Conservation (phyloP, 2,329 filamentous ascomycete genomes). For the Aspergillus versicolor region DNA sequence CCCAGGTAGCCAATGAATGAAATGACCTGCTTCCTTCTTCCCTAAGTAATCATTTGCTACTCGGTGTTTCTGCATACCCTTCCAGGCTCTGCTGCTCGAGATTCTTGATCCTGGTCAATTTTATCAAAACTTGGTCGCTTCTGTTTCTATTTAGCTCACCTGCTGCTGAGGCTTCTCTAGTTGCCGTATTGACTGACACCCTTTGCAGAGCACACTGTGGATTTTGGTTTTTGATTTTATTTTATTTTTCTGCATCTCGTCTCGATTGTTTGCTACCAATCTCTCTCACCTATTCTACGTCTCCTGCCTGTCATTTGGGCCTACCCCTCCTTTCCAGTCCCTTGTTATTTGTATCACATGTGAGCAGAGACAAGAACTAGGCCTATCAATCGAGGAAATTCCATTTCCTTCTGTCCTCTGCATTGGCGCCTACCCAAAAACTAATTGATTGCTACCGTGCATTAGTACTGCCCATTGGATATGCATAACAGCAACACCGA, state of each 20-base stretch:
- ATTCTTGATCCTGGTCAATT: slow-evolving; percentile 16
- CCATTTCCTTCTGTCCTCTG: slow-evolving; percentile 24
- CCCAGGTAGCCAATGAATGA: neutral
- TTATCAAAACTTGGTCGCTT: slow-evolving; percentile 4
- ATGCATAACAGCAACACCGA: slow-evolving; percentile 21
- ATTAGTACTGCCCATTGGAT: slow-evolving; percentile 24
- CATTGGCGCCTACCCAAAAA: slow-evolving; percentile 12
- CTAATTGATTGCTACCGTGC: slow-evolving; percentile 21
- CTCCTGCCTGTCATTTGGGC: neutral
- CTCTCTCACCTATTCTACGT: neutral
- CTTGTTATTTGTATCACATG: neutral
- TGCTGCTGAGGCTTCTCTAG: slow-evolving; percentile 9
- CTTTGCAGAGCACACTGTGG: slow-evolving; percentile 4
- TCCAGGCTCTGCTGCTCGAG: neutral
- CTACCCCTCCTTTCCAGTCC: neutral
- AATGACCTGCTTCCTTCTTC: neutral
- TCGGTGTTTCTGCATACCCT: neutral
- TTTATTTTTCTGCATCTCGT: neutral
- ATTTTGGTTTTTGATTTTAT: neutral
- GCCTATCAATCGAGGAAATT: slow-evolving; percentile 21
- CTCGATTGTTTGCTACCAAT: slow-evolving; percentile 1
- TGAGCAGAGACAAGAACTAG: neutral
- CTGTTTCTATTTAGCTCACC: neutral
- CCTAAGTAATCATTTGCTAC: neutral
- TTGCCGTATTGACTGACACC: neutral